These are phyloP conservation scores for Cicer yamashitae DNA, from an alignment of 306 rosid species.

Conservation along the genomic window DNA sequence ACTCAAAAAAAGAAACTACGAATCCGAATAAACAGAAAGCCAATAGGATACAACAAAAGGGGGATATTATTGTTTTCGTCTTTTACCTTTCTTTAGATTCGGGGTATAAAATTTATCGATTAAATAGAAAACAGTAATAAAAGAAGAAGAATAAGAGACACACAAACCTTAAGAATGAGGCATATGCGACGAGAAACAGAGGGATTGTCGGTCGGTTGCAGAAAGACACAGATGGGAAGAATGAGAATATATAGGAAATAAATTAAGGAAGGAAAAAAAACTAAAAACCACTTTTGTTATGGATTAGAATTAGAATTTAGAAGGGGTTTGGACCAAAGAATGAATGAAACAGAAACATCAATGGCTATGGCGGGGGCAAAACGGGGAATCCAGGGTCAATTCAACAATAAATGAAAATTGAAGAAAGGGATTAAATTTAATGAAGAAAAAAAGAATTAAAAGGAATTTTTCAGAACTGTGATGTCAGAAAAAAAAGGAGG, in stretches of 20 bases:
- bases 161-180: slow-evolving; percentile 55
- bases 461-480: slow-evolving; percentile 46
- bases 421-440: background rate
- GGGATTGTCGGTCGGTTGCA: slow-evolving; percentile 44
- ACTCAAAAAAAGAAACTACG: background rate
- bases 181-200: slow-evolving; percentile 43
- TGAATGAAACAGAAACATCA: slow-evolving; percentile 55
- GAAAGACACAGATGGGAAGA: slow-evolving; percentile 35
- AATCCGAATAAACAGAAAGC: slow-evolving; percentile 37
- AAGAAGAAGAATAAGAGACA: slow-evolving; percentile 15
- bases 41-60: background rate
- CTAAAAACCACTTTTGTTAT: slow-evolving; percentile 22
- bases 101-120: slow-evolving; percentile 24
- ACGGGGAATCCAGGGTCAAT: slow-evolving; percentile 27
- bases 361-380: slow-evolving; percentile 45
- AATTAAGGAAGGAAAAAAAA: slow-evolving; percentile 23
- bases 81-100: slow-evolving; percentile 19
- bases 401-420: background rate
- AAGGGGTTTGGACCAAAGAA: background rate
- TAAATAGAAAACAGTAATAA: background rate
- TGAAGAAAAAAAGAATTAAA: background rate
- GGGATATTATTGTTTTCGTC: background rate
- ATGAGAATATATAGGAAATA: slow-evolving; percentile 20
- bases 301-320: too few relatives aligned
- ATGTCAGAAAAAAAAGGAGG: slow-evolving; percentile 50